These are phyloP conservation scores for Trichoderma sp. DNA, from an alignment of 2,329 filamentous ascomycete genomes.

Conservation along the genomic window DNA sequence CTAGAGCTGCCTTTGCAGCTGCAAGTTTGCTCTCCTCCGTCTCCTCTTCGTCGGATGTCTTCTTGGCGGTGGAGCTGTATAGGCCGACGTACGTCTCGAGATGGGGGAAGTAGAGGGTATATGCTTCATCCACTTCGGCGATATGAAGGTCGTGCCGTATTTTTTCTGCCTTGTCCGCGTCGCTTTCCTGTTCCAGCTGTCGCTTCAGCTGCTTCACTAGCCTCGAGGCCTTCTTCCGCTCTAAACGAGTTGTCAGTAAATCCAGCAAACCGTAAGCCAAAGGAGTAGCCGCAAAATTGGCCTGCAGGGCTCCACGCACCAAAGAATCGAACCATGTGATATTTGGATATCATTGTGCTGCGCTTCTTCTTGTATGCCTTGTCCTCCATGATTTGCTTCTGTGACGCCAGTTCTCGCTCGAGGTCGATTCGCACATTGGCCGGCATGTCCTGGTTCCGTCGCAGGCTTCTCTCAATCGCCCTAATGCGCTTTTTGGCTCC, in stretches of 20 bases:
- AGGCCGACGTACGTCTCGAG: conserved; percentile 68
- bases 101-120: conserved; percentile 70
- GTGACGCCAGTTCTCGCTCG: conserved; percentile 68
- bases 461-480: conserved; percentile 65
- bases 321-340: conserved; percentile 83
- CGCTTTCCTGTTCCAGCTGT: conserved; percentile 51
- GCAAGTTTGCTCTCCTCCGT: conserved; percentile 40
- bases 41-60: conserved; percentile 39
- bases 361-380: conserved; percentile 60
- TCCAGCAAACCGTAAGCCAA: conserved; percentile 5
- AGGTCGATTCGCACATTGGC: conserved; percentile 66
- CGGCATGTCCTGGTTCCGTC: conserved; percentile 60
- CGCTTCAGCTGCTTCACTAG: conserved; percentile 63
- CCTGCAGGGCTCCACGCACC: conserved; percentile 45
- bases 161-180: conserved; percentile 49
- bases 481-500: conserved; percentile 71
- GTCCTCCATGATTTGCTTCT: conserved; percentile 61
- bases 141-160: conserved; percentile 61
- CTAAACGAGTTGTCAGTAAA: conserved; percentile 37
- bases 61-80: conserved; percentile 46
- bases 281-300: background rate
- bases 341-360: conserved; percentile 70
- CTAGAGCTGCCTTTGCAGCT: conserved; percentile 44
- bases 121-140: conserved; percentile 72
- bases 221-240: conserved; percentile 70